Conservation (phyloP, 768 basidiomycete species). For the Leucocoprinus leucothites region DNA sequence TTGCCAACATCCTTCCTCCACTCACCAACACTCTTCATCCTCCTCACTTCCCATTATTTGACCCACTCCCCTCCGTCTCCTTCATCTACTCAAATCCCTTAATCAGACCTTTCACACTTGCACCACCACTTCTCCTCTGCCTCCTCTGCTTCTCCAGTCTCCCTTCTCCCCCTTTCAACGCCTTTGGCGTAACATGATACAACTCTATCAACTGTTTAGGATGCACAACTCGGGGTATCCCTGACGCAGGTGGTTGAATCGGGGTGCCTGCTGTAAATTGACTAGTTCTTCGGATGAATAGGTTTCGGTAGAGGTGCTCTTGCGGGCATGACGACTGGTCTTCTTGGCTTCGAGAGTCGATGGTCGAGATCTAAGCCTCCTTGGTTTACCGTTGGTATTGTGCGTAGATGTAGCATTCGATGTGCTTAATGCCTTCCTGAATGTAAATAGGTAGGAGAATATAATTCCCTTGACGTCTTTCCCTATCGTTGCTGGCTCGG, state of each 20-base stretch:
- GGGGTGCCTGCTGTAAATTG: too few species aligned
- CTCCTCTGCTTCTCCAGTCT: constrained; percentile 30
- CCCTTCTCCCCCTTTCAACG: constrained; percentile 14
- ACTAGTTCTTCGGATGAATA: constrained; percentile 56
- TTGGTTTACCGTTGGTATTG: too few species aligned
- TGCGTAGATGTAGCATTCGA: constrained; percentile 9
- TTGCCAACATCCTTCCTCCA: constrained; percentile 10
- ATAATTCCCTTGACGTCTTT: constrained; percentile 53
- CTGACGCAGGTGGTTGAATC: too few species aligned
- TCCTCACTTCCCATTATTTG: constrained; percentile 29
- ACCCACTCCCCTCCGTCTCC: constrained; percentile 25
- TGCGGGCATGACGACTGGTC: constrained; percentile 58
- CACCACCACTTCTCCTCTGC: constrained; percentile 57
- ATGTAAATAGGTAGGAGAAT: constrained; percentile 49
- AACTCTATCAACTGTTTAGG: constrained; percentile 65
- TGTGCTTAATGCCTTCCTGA: constrained; percentile 34
- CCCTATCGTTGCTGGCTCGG: constrained; percentile 33
- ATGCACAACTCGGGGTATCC: too few species aligned
- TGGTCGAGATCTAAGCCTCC: constrained; percentile 16
- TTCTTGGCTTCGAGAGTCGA: constrained; percentile 43
- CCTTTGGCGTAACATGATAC: constrained; percentile 37
- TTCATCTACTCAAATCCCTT: constrained; percentile 53
- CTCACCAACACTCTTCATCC: constrained; percentile 7
- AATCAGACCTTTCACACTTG: constrained; percentile 73
- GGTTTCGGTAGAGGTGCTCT: constrained; percentile 43